Evolutionary conservation across 2,329 filamentous ascomycete species (phyloP).

Genomic region (Fusarium xyrophilum): DNA sequence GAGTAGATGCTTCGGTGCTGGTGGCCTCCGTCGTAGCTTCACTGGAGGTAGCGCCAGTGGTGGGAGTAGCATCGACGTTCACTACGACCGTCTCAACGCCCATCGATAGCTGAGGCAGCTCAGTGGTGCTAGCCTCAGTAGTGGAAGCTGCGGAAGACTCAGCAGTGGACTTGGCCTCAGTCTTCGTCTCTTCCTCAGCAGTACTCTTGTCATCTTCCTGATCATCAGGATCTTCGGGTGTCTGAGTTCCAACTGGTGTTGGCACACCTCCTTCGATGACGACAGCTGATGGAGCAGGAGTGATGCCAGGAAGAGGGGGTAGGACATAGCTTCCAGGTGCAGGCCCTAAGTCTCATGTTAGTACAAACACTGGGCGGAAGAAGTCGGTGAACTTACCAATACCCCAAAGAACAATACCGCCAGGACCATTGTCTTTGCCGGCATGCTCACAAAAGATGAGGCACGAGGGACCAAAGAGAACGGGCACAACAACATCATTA

Average conservation of each 20-base stretch:
- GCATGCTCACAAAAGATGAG: constrained; percentile 7
- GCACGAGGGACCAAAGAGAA: background rate
- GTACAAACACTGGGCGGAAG: rapidly evolving
- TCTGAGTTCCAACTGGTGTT: background rate
- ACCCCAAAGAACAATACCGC: constrained; percentile 1
- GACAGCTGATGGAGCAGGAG: background rate
- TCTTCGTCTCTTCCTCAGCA: constrained; percentile 3
- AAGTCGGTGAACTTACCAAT: background rate
- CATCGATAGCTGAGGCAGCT: background rate
- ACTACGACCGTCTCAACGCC: background rate
- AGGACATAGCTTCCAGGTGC: constrained; percentile 1
- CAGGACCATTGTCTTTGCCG: background rate
- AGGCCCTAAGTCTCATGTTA: background rate
- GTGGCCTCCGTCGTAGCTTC: background rate
- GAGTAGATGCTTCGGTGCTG: background rate
- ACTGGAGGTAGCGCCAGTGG: background rate
- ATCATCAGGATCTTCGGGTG: background rate
- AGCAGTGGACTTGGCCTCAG: background rate
- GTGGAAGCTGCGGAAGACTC: background rate
- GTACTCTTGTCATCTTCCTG: background rate
- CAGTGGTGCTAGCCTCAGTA: background rate
- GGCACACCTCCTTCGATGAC: constrained; percentile 2
- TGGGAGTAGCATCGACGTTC: background rate
- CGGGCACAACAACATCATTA: background rate
- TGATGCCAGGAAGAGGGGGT: constrained; percentile 1